These are phyloP conservation scores for Penicillium waksmanii DNA, from an alignment of 495 filamentous ascomycete genomes.

Conservation along the genomic window DNA sequence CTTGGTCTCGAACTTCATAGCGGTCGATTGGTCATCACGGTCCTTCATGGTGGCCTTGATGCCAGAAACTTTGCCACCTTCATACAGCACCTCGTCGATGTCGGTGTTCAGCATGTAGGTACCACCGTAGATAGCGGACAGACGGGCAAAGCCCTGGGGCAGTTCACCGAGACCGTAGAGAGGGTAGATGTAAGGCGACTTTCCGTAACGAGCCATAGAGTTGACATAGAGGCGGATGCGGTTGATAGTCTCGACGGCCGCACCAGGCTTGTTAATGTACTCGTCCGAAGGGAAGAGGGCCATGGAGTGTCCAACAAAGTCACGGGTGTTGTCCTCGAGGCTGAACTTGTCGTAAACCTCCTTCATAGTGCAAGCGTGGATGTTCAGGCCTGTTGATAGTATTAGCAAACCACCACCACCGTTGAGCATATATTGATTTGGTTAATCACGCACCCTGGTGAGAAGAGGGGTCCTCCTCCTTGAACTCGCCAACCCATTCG, in stretches of 20 bases:
- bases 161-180: constrained; percentile 97
- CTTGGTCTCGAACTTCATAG: constrained; percentile 94
- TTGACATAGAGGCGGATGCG: constrained; percentile 96
- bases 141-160: constrained; percentile 95
- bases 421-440: neutral
- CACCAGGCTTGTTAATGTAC: constrained; percentile 74
- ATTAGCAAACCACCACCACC: constrained; percentile 23
- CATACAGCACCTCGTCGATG: constrained; percentile 85
- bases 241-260: constrained; percentile 83
- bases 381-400: constrained; percentile 69
- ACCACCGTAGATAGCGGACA: constrained; percentile 97
- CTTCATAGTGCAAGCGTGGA: constrained; percentile 82
- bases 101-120: constrained; percentile 99
- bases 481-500: constrained; percentile 93
- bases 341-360: constrained; percentile 98
- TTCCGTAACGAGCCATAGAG: constrained; percentile 96
- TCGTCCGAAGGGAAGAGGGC: constrained; percentile 88
- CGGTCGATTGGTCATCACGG: constrained; percentile 69
- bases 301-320: constrained; percentile 99
- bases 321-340: constrained; percentile 86
- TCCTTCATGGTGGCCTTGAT: constrained; percentile 98
- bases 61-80: constrained; percentile 77
- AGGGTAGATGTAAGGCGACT: constrained; percentile 99
- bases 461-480: constrained; percentile 78
- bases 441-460: constrained; percentile 71